Percentiles rank a stretch among this genome's conserved stretches.
Evolutionary conservation across 441 rosid genomes (phyloP).

Genomic region (Isatis lusitanica): DNA sequence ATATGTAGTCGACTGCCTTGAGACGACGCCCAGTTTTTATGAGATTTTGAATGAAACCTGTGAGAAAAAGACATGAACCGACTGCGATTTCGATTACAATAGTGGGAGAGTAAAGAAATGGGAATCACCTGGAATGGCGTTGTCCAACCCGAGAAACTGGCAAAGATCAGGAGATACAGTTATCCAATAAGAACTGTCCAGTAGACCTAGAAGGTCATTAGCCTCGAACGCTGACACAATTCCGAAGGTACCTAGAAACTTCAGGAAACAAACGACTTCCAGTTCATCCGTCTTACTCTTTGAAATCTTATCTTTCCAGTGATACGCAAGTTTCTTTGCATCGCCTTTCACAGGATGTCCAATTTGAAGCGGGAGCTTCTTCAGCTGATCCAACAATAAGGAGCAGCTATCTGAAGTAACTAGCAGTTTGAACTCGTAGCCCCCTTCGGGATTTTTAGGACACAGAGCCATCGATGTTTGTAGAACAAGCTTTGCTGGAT

Average conservation of each 20-base stretch:
- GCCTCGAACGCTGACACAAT: slow-evolving; percentile 32
- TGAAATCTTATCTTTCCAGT: slow-evolving; percentile 29
- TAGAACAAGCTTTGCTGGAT: slow-evolving; percentile 30
- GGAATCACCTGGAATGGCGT: slow-evolving; percentile 24
- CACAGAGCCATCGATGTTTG: slow-evolving; percentile 31
- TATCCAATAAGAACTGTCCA: slow-evolving; percentile 20
- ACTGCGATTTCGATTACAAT: background rate
- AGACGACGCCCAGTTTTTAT: slow-evolving; percentile 23
- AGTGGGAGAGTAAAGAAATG: background rate
- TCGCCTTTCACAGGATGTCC: slow-evolving; percentile 19
- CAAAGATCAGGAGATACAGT: slow-evolving; percentile 33
- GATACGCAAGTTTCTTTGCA: slow-evolving; percentile 28
- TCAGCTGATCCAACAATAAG: slow-evolving; percentile 23
- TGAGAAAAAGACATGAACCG: background rate
- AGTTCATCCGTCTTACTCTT: slow-evolving; percentile 27
- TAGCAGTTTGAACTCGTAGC: slow-evolving; percentile 25
- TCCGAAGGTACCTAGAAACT: slow-evolving; percentile 27
- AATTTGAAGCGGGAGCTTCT: slow-evolving; percentile 15
- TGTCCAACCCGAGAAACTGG: slow-evolving; percentile 26
- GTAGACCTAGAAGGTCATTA: slow-evolving; percentile 28
- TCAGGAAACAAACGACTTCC: slow-evolving; percentile 32
- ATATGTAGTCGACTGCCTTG: slow-evolving; percentile 28
- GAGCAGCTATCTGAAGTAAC: slow-evolving; percentile 24
- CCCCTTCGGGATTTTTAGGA: slow-evolving; percentile 14
- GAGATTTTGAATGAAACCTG: slow-evolving; percentile 30